phyloP scores from a whole-genome alignment of 805 yeast species.

The Blastobotrys americana region DNA sequence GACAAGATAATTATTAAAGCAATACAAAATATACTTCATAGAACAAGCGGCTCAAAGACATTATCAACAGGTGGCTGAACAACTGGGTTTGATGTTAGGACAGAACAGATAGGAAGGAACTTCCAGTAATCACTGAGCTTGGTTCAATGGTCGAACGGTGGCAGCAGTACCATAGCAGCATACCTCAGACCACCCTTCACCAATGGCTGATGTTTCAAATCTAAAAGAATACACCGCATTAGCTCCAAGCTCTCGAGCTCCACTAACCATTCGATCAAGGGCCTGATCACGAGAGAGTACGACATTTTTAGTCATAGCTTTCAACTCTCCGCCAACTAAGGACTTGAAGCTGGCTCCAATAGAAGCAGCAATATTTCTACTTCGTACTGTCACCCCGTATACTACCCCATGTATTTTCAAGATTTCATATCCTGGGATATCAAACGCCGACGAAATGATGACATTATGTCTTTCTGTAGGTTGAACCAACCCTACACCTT shows the following conservation, averaged over 20 bases:
- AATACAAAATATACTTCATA: too few relatives aligned
- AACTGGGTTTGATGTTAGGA: too few relatives aligned
- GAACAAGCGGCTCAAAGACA: too few relatives aligned
- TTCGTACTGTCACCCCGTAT: constrained; percentile 19
- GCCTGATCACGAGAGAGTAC: constrained; percentile 18
- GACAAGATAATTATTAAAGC: too few relatives aligned
- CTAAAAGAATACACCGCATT: constrained; percentile 21
- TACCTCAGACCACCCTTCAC: constrained; percentile 15
- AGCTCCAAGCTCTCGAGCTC: constrained; percentile 16
- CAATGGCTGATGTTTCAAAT: constrained; percentile 13
- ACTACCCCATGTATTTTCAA: constrained; percentile 16
- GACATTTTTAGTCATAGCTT: constrained; percentile 17
- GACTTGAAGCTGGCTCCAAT: constrained; percentile 18
- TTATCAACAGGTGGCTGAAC: too few relatives aligned
- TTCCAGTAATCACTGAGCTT: too few relatives aligned
- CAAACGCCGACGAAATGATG: constrained; percentile 19
- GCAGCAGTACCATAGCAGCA: constrained; percentile 22
- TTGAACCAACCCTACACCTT: constrained; percentile 4
- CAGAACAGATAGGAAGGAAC: too few relatives aligned
- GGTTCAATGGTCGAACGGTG: constrained; percentile 9
- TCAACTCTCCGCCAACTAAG: constrained; percentile 20
- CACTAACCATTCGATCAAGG: constrained; percentile 18
- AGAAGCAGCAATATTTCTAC: constrained; percentile 13
- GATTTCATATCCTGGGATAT: constrained; percentile 18
- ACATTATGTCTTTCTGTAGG: constrained; percentile 9